These are phyloP conservation scores for Amanita phalloides DNA, from an alignment of 768 basidiomycete genomes.

Conservation along the genomic window DNA sequence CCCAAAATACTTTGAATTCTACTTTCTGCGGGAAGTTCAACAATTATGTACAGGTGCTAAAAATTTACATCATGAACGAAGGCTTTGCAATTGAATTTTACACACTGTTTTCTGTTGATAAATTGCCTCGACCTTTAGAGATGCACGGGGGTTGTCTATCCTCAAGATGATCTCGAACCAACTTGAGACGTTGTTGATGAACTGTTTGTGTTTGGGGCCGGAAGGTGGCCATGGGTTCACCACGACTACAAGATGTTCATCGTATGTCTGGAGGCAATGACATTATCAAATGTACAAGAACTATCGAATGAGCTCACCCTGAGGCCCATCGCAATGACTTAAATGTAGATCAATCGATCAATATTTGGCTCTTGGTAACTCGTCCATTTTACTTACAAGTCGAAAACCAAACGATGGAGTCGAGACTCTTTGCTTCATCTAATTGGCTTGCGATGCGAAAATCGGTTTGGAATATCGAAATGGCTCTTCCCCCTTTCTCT, in stretches of 20 bases:
- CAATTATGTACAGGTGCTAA: slow-evolving; percentile 9
- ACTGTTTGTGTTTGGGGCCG: background rate
- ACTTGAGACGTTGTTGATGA: background rate
- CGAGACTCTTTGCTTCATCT: slow-evolving; percentile 27
- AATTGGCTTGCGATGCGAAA: slow-evolving; percentile 53
- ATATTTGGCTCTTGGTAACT: background rate
- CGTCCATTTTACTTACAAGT: background rate
- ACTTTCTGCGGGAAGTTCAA: slow-evolving; percentile 8
- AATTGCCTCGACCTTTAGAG: background rate
- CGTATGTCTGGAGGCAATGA: background rate
- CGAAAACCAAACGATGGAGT: background rate
- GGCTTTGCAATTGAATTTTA: background rate
- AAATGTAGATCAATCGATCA: background rate
- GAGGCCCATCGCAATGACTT: background rate
- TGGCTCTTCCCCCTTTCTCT: background rate
- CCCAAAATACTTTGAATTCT: slow-evolving; percentile 6
- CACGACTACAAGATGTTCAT: slow-evolving; percentile 4
- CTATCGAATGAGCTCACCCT: background rate
- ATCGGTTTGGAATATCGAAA: slow-evolving; percentile 14
- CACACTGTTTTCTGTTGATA: slow-evolving; percentile 2
- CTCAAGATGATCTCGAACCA: slow-evolving; percentile 6
- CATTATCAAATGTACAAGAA: background rate
- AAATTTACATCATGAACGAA: background rate
- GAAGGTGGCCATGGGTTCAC: slow-evolving; percentile 4
- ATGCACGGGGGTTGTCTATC: background rate